A percentile compares a stretch with the other conserved stretches of the same genome.
These are phyloP conservation scores for Ceratobasidium sp. DNA, from an alignment of 1,284 basidiomycete genomes.

Conservation along the genomic window DNA sequence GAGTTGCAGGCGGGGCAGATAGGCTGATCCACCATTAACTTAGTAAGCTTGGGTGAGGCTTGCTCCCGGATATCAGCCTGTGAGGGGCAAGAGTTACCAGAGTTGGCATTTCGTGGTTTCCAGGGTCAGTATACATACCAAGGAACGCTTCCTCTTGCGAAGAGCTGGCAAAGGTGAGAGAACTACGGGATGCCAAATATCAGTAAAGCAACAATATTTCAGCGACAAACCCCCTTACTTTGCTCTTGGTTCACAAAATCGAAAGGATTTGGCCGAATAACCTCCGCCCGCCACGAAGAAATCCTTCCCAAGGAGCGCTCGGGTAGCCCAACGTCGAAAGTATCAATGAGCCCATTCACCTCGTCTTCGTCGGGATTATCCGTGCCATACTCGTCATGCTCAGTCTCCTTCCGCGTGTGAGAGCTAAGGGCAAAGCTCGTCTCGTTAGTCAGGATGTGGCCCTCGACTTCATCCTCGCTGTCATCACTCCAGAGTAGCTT, in stretches of 20 bases:
- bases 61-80: constrained; percentile 27
- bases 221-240: constrained; percentile 5
- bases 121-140: not conserved
- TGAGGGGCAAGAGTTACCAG: not conserved
- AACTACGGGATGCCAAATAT: not conserved
- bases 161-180: constrained; percentile 22
- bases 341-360: constrained; percentile 35
- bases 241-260: constrained; percentile 19
- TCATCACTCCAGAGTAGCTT: constrained; percentile 33
- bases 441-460: constrained; percentile 12
- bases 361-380: constrained; percentile 37
- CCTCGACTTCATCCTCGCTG: constrained; percentile 37
- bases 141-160: constrained; percentile 31
- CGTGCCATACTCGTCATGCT: constrained; percentile 11
- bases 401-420: constrained; percentile 10
- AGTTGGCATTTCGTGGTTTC: not conserved
- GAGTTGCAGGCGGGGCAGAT: constrained; percentile 40
- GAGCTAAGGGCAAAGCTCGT: constrained; percentile 14
- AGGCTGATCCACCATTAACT: constrained; percentile 30
- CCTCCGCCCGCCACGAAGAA: constrained; percentile 25
- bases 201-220: not conserved
- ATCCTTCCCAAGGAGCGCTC: constrained; percentile 37
- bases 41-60: constrained; percentile 1
- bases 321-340: constrained; percentile 30
- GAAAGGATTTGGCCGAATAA: not conserved